Percentiles rank a stretch among this genome's conserved stretches.
Evolutionary conservation across 2,329 filamentous ascomycete species (phyloP).

Genomic region (Colletotrichum navitas): DNA sequence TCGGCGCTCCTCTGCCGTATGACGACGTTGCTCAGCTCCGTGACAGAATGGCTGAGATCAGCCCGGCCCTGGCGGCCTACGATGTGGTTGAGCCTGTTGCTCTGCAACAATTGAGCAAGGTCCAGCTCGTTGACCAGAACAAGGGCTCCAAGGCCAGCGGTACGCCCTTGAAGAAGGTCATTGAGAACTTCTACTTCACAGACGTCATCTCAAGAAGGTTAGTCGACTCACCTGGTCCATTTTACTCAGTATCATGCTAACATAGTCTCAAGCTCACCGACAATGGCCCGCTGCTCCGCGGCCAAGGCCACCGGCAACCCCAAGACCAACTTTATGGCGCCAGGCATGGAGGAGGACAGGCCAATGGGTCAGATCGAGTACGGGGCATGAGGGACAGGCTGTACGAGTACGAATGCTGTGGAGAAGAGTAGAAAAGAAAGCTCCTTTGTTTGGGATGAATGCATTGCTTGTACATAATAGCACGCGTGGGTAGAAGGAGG

Average conservation of each 20-base stretch:
- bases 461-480: constrained; percentile 56
- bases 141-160: constrained; percentile 83
- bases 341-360: constrained; percentile 74
- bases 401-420: constrained; percentile 48
- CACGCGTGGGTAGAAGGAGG: constrained; percentile 43
- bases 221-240: constrained; percentile 48
- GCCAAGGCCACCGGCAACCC: constrained; percentile 87
- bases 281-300: constrained; percentile 97
- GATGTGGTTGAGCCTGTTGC: constrained; percentile 89
- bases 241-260: constrained; percentile 25
- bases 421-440: constrained; percentile 54
- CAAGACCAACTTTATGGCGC: constrained; percentile 83
- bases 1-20: constrained; percentile 88
- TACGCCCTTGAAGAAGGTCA: constrained; percentile 83
- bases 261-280: constrained; percentile 79
- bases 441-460: constrained; percentile 49
- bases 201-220: constrained; percentile 96
- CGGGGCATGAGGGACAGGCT: constrained; percentile 59
- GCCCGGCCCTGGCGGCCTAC: constrained; percentile 88
- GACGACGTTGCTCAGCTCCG: constrained; percentile 91
- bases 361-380: constrained; percentile 73
- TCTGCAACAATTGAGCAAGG: constrained; percentile 83
- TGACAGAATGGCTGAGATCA: constrained; percentile 95
- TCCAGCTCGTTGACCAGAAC: constrained; percentile 96
- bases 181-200: constrained; percentile 99